A percentile compares a stretch with the other conserved stretches of the same genome.
phyloP scores from a whole-genome alignment of 1,284 basidiomycete species.

The Trichosporon inkin region DNA sequence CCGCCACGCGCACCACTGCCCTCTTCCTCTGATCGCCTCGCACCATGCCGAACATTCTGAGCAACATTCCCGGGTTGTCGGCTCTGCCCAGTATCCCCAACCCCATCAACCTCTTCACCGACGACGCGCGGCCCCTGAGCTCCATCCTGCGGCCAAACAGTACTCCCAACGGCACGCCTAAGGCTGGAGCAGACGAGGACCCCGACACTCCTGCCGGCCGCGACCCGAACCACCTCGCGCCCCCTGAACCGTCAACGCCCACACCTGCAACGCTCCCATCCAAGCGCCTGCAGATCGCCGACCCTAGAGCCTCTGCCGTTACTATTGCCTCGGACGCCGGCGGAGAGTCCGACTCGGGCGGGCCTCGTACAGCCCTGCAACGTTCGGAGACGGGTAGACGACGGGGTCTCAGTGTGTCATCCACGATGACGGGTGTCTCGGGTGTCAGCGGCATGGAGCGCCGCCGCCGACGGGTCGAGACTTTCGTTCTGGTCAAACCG shows the following conservation, averaged over 20 bases:
- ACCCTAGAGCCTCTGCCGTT: background rate
- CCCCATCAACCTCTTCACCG: slow-evolving; percentile 31
- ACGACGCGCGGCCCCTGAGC: slow-evolving; percentile 13
- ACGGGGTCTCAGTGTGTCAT: slow-evolving; percentile 12
- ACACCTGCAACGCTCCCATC: slow-evolving; percentile 1
- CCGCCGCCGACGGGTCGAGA: slow-evolving; percentile 53
- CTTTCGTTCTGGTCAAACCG: slow-evolving; percentile 56
- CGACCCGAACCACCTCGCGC: background rate
- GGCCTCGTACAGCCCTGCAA: background rate
- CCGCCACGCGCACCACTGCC: background rate
- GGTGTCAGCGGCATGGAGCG: background rate
- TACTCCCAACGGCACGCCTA: slow-evolving; percentile 1
- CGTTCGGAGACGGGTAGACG: slow-evolving; percentile 10
- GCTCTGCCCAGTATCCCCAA: slow-evolving; percentile 31
- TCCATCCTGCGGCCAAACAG: slow-evolving; percentile 2
- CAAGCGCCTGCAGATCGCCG: slow-evolving; percentile 12
- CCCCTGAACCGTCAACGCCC: slow-evolving; percentile 1
- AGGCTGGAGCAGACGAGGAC: slow-evolving; percentile 1
- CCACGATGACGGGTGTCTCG: background rate
- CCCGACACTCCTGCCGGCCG: background rate
- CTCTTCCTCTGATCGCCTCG: background rate
- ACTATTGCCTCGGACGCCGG: slow-evolving; percentile 2
- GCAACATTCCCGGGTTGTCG: slow-evolving; percentile 29
- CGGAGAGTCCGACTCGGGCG: slow-evolving; percentile 5
- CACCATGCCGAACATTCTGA: slow-evolving; percentile 34